Percentiles rank a stretch among this genome's conserved stretches.
These are phyloP conservation scores for Aureobasidium sp. DNA, from an alignment of 2,329 filamentous ascomycete genomes.

Conservation along the genomic window DNA sequence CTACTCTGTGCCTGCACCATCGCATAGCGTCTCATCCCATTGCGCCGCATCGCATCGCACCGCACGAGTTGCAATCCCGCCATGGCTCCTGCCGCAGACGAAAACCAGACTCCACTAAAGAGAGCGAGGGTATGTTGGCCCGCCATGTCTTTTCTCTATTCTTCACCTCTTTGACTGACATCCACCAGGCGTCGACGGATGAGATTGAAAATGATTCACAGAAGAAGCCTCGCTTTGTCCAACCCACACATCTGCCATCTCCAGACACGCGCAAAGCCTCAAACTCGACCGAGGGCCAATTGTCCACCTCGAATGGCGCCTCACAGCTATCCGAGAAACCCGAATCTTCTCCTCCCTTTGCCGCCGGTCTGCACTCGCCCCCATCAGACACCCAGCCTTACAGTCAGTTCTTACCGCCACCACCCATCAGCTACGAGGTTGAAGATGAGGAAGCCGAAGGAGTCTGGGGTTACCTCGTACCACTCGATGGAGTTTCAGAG, in stretches of 20 bases:
- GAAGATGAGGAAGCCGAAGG: conserved; percentile 77
- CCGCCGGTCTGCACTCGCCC: conserved; percentile 50
- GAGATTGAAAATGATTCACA: conserved; percentile 50
- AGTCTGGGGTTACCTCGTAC: conserved; percentile 92
- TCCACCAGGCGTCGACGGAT: conserved; percentile 52
- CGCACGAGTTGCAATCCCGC: background rate
- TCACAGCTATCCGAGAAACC: conserved; percentile 50
- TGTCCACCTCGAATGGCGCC: conserved; percentile 62
- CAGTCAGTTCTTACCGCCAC: conserved; percentile 72
- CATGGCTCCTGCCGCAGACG: conserved; percentile 26
- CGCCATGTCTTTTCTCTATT: background rate
- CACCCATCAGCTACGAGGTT: conserved; percentile 68
- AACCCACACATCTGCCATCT: conserved; percentile 65
- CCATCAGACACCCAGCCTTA: conserved; percentile 71
- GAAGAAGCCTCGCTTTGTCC: conserved; percentile 74
- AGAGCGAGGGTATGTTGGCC: conserved; percentile 60
- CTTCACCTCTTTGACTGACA: conserved; percentile 15
- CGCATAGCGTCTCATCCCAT: background rate
- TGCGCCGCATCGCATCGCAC: background rate
- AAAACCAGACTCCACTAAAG: conserved; percentile 67
- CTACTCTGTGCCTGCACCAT: background rate
- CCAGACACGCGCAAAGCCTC: conserved; percentile 67
- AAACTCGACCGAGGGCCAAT: conserved; percentile 60
- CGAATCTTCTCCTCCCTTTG: conserved; percentile 26
- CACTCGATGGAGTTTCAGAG: conserved; percentile 53